Evolutionary conservation across 2,329 filamentous ascomycete genomes (phyloP), one percentile per base, ranked within the genome.

Genomic region (Colletotrichum abscissum): DNA sequence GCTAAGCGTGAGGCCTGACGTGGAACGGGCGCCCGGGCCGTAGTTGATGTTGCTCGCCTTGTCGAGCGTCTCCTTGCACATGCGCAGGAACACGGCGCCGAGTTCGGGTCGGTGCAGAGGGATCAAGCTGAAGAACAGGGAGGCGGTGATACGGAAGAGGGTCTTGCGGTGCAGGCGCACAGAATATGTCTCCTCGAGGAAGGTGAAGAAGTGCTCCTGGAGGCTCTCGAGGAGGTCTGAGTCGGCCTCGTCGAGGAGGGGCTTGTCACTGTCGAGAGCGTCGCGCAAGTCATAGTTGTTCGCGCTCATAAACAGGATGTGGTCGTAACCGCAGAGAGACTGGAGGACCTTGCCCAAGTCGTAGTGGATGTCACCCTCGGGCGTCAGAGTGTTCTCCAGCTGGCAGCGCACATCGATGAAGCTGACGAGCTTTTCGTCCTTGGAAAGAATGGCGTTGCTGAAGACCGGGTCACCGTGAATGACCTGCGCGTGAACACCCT

Each of bases 381-480:
- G 68, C 8, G 79, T 80, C 4, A 80, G 69, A 2, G 72, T 76
- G 52, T 76, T 75, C 24, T 77, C 76, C n/a, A 78, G 76, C 67
- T 79, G 78, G 69, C 79, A 79, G 42, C 79, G 76, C 11, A 80
- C 79, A 63, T 80, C 79, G 63, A 80, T 78, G 73, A 80, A 79
- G 66, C 72, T 76, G 49, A 80, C 78, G n/a, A 72, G 54, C 56
- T 74, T 75, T 62, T 78, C 77, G 60, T 79, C 77, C 22, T 76
- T 72, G 60, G 75, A 75, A 1, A 80, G 74, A 54, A 80, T 80
- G 63, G 78, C 78, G 62, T 80, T 80, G 73, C 76, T 78, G 69
- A 80, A 80, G 38, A 80, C 78, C 8, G 79, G 78, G 68, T 80
- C 79, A 38, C 79, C 79, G 72, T 80, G 78, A 69, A 80, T 79